phyloP scores from a whole-genome alignment of 2,329 filamentous ascomycete species.

The Fusarium redolens region DNA sequence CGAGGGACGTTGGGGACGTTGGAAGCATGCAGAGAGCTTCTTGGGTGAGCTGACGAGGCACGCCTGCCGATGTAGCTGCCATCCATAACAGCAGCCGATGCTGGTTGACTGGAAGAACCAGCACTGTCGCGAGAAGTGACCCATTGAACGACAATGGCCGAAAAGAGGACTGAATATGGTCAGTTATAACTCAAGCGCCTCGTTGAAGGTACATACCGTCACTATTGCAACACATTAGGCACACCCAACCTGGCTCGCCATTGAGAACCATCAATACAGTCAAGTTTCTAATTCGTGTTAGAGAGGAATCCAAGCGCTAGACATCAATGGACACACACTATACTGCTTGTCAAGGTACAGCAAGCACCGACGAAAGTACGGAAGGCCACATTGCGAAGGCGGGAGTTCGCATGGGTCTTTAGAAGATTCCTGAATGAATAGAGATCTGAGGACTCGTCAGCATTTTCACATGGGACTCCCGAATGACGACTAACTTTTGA shows the following conservation, averaged over 20 bases:
- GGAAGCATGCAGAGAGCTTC: conserved; percentile 10
- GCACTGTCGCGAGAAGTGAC: conserved; percentile 61
- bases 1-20: conserved; percentile 24
- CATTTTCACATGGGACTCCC: too few species aligned
- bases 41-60: conserved; percentile 12
- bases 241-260: conserved; percentile 73
- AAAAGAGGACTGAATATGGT: conserved; percentile 64
- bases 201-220: conserved; percentile 60
- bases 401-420: conserved; percentile 53
- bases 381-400: conserved; percentile 63
- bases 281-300: conserved; percentile 60
- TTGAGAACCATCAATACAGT: conserved; percentile 67
- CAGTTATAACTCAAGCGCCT: background rate
- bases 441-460: conserved; percentile 54
- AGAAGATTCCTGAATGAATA: conserved; percentile 64
- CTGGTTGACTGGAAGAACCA: conserved; percentile 45
- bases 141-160: conserved; percentile 71
- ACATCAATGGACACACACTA: conserved; percentile 57
- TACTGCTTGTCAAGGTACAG: conserved; percentile 67
- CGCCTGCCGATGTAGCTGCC: conserved; percentile 20
- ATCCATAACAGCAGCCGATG: conserved; percentile 18
- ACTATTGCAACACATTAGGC: conserved; percentile 72
- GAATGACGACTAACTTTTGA: conserved; percentile 58
- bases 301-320: background rate
- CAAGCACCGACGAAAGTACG: conserved; percentile 70